Evolutionary conservation across 306 rosid species (phyloP), one percentile per base, ranked within the genome.

Genomic region (Corylus avellana): DNA sequence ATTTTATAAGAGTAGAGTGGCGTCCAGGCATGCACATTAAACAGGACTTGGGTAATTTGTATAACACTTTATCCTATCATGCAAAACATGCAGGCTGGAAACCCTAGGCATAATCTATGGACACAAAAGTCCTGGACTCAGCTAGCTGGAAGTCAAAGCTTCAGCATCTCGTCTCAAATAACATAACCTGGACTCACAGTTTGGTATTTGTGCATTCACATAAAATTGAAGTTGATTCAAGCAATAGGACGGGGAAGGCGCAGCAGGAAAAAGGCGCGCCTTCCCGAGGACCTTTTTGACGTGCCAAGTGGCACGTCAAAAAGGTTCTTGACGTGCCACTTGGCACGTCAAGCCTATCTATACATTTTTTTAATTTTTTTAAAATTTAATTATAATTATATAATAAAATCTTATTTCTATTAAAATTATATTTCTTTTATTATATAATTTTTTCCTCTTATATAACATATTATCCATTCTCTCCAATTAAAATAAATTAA

Each of bases 211-310:
- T 42, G 25, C 72, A 75, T 64, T 66, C 79, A 81, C 63, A 56
- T 73, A 62, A 80, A 84, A 59, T 10, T 72, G 51, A 88, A 84
- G 75, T 70, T 50, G 61, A 48, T 66, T 58, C 76, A 73, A 85
- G 87, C 75, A 85, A 84, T 90, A 86, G 96, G 76, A 79, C 72
- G n/a, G n/a, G n/a, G n/a, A n/a, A n/a, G n/a, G n/a, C n/a, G n/a
- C n/a, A n/a, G n/a, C n/a, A n/a, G n/a, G n/a, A n/a, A n/a, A n/a
- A n/a, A n/a, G n/a, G n/a, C n/a, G n/a, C n/a, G n/a, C n/a, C n/a
- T n/a, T n/a, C n/a, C n/a, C n/a, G n/a, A n/a, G n/a, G n/a, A n/a
- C n/a, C n/a, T n/a, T n/a, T n/a, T n/a, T n/a, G n/a, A n/a, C n/a
- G n/a, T n/a, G n/a, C n/a, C n/a, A n/a, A n/a, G n/a, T n/a, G n/a